Conservation (phyloP, 140 eudicot genomes). For the Oenanthe javanica region DNA sequence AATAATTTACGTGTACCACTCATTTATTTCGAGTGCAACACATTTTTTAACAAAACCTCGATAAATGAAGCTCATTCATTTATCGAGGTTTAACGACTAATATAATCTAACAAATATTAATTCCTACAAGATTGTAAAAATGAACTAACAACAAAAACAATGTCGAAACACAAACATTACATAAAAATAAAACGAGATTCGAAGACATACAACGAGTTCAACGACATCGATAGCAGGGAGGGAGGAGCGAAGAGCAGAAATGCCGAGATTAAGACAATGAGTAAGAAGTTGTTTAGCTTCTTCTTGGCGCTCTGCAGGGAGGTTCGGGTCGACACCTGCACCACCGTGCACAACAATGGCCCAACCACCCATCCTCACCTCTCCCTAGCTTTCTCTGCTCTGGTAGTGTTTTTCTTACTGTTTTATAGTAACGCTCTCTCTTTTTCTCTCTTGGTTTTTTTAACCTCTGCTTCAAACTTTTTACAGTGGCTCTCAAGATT, state of each 20-base stretch:
- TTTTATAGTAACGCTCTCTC: not conserved
- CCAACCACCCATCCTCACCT: slow-evolving; percentile 70
- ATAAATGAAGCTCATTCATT: too few species aligned
- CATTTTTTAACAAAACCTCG: not conserved
- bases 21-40: too few species aligned
- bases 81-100: not conserved
- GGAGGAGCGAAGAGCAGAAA: slow-evolving; percentile 65
- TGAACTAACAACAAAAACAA: not conserved
- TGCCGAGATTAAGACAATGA: slow-evolving; percentile 73
- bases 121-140: too few species aligned
- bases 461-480: not conserved
- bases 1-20: not conserved
- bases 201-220: slow-evolving; percentile 64
- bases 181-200: not conserved
- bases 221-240: slow-evolving; percentile 81
- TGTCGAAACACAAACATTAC: not conserved
- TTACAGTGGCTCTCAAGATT: not conserved
- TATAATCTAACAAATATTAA: not conserved
- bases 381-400: slow-evolving; percentile 1
- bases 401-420: not conserved
- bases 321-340: slow-evolving; percentile 96
- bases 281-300: slow-evolving; percentile 76
- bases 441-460: not conserved
- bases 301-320: slow-evolving; percentile 75
- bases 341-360: slow-evolving; percentile 97